Base-by-base conservation (phyloP, 768 basidiomycete genomes). In the Steccherinum ochraceum region DNA sequence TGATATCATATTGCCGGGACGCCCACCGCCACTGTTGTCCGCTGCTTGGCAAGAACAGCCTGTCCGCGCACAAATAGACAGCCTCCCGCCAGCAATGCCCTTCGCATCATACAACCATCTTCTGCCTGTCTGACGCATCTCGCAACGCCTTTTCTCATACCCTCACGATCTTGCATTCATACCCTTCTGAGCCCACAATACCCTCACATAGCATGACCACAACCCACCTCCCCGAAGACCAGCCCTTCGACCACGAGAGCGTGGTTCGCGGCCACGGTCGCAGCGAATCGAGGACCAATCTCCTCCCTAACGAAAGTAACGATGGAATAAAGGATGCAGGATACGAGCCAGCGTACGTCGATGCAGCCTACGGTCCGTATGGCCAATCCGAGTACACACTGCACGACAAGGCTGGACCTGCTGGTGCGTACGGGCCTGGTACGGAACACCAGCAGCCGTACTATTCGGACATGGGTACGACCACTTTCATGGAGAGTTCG, bases 191-290 rank as follows among this genome's bases (percentile, higher is more conserved):
- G 30, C 7, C 30, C 7, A 35, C 30, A 35, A 35, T 35, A 7
- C 41, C 41, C 41, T 43, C 41, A 19, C 21, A 10, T 43, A 18
- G 27, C 24, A 56, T 56, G 55, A 45, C 48, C 27, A 5, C 21
- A 2, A 26, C 12, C 13, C 40, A 43, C 7, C 40, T 39, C 23
- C 45, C 55, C n/a, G 35, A 56, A 49, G 55, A 56, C 45, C 49
- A 53, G 39, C 55, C 55, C 12, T 56, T 56, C 30, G 26, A 45
- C 42, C 55, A 50, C 39, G 50, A 50, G 24, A 43, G 48, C 18
- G 12, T 56, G 13, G 46, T 21, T 7, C 52, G 24, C 2, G 52
- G 44, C 16, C 55, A 56, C 25, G n/a, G 19, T 11, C 52, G 52
- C 2, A 40, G n/a, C 18, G 52, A 45, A 20, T 56, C 55, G 12